Evolutionary conservation across 495 filamentous ascomycete genomes (phyloP), one percentile per base, ranked within the genome.

Genomic region (Letharia columbiana): DNA sequence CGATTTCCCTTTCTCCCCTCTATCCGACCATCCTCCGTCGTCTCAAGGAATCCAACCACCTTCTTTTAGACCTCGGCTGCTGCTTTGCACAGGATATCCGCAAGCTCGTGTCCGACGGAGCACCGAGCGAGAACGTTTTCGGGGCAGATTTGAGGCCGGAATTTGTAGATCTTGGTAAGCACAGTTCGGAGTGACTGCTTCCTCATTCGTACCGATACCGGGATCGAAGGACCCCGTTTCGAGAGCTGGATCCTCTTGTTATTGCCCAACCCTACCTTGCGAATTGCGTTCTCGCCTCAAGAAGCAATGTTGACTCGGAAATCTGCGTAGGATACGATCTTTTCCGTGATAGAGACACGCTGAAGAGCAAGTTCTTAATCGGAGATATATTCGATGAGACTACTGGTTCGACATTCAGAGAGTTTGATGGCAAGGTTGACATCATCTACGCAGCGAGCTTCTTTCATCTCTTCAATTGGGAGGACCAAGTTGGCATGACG

Each of bases 381-480:
- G 79, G 76, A 4, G 77, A 80, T 62, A 61, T 80, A 7, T 80
- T 89, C 64, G 80, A 83, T 39, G 65, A 74, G 3, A 65, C 9
- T 8, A 41, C 77, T 12, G 56, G 67, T 57, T 20, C 81, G 4
- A 72, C 33, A 0, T 5, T 41, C 73, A 33, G 20, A 2, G 67
- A 86, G 33, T 10, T 52, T 10, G 69, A 75, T 9, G 78, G 78
- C 10, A 74, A 76, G 52, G 67, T 89, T 1, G 80, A 87, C 63
- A 83, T 89, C 37, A 70, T 87, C 52, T 80, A 84, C 66, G 78
- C 81, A 0, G 75, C 74, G 4, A 80, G 79, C 0, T 83, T 89
- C 67, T 82, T 89, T 56, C 86, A 88, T 64, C 75, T 89, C 15
- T 89, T 86, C 65, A 67, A 66, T n/a, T 83, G 75, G 69, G 77